phyloP scores from a whole-genome alignment of 108 stramenopile genomes.

The Chaetoceros muelleri region DNA sequence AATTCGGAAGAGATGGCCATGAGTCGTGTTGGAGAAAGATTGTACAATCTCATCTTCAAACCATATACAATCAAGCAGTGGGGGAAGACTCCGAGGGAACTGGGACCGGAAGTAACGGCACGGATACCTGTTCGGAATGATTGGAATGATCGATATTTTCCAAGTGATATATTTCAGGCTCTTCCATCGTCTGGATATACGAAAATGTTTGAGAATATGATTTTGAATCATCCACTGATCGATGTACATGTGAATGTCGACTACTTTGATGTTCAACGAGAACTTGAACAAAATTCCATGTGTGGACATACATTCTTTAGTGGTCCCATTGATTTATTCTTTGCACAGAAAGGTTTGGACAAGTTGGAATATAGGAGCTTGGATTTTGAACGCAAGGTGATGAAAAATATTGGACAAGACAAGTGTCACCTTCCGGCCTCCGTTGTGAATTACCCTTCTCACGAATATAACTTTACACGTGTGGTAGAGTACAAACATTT shows the following conservation, averaged over 20 bases:
- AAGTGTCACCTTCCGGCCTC: slow-evolving; percentile 36
- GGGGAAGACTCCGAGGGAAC: slow-evolving; percentile 52
- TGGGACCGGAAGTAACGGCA: slow-evolving; percentile 61
- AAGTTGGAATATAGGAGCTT: slow-evolving; percentile 75
- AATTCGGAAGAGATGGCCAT: slow-evolving; percentile 75
- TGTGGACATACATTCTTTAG: slow-evolving; percentile 54
- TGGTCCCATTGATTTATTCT: slow-evolving; percentile 75
- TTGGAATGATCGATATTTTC: slow-evolving; percentile 59
- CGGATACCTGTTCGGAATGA: slow-evolving; percentile 67
- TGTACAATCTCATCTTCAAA: slow-evolving; percentile 65
- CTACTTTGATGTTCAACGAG: slow-evolving; percentile 48
- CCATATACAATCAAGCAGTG: slow-evolving; percentile 80
- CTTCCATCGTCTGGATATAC: slow-evolving; percentile 70
- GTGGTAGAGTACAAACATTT: slow-evolving; percentile 76
- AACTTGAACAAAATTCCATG: slow-evolving; percentile 8
- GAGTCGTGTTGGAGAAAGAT: slow-evolving; percentile 42
- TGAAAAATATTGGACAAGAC: slow-evolving; percentile 20
- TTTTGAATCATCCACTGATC: slow-evolving; percentile 39
- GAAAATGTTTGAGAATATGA: slow-evolving; percentile 47
- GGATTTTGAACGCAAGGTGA: slow-evolving; percentile 52
- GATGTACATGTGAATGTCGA: slow-evolving; percentile 45
- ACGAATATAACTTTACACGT: slow-evolving; percentile 25
- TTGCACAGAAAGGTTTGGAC: slow-evolving; percentile 37
- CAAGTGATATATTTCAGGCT: slow-evolving; percentile 55
- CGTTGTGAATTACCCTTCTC: slow-evolving; percentile 62